These are phyloP conservation scores for Heritiera fomes DNA, from an alignment of 345 rosid species.

Conservation along the genomic window DNA sequence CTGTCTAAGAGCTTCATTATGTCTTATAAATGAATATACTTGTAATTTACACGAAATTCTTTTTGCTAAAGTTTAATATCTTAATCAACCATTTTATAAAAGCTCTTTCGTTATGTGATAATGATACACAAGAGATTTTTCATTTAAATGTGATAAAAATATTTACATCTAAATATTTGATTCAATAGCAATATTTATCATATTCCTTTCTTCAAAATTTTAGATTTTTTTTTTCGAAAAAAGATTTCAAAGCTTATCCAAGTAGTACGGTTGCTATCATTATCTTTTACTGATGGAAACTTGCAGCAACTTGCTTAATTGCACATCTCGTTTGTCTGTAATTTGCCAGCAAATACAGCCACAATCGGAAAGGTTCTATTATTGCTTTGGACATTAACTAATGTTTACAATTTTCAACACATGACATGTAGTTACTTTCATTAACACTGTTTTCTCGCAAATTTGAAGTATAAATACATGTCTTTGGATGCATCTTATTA, in stretches of 20 bases:
- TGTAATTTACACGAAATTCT: no score
- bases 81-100: not conserved
- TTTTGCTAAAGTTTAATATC: no score
- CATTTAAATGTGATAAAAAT: conserved; percentile 10
- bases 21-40: no score
- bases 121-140: not conserved
- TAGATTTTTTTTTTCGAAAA: no score
- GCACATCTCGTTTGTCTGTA: not conserved
- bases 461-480: no score
- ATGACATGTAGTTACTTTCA: no score
- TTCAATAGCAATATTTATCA: not conserved
- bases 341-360: conserved; percentile 14
- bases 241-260: not conserved
- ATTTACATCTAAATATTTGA: not conserved
- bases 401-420: no score
- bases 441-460: no score
- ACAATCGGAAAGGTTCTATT: not conserved
- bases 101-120: no score
- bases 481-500: not conserved
- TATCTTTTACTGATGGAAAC: not conserved
- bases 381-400: not conserved
- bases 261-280: not conserved
- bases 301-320: not conserved
- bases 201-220: not conserved
- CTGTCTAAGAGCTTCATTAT: not conserved